Evolutionary conservation across 2,329 filamentous ascomycete genomes (phyloP).

Genomic region (Alternaria tenuissima): DNA sequence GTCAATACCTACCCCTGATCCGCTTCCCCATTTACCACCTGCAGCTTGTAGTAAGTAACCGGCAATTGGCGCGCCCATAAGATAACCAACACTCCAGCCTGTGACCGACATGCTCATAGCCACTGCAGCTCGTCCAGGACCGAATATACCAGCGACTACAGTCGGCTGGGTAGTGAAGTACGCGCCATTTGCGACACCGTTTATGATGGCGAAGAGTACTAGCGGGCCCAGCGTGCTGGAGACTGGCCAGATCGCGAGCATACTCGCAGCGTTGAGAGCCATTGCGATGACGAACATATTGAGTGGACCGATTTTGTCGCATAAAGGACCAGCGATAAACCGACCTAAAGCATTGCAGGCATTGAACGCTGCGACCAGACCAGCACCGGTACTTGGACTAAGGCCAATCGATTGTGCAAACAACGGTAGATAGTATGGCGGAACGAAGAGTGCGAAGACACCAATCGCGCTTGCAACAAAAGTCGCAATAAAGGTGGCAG

Average conservation of each 20-base stretch:
- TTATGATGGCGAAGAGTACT: slow-evolving; percentile 38
- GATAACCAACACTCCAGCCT: slow-evolving; percentile 38
- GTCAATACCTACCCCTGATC: slow-evolving; percentile 22
- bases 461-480: slow-evolving; percentile 37
- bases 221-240: slow-evolving; percentile 36
- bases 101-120: slow-evolving; percentile 41
- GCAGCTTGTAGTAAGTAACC: slow-evolving; percentile 37
- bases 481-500: slow-evolving; percentile 30
- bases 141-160: slow-evolving; percentile 39
- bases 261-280: slow-evolving; percentile 35
- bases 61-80: slow-evolving; percentile 41
- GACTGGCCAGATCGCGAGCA: slow-evolving; percentile 45
- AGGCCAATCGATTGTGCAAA: slow-evolving; percentile 40
- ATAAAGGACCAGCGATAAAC: slow-evolving; percentile 36
- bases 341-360: slow-evolving; percentile 41
- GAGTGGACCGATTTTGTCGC: slow-evolving; percentile 43
- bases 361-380: slow-evolving; percentile 39
- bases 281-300: slow-evolving; percentile 43
- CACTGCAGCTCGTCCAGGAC: slow-evolving; percentile 36
- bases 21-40: slow-evolving; percentile 26
- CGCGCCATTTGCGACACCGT: slow-evolving; percentile 41
- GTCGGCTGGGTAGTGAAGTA: slow-evolving; percentile 43
- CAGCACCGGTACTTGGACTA: slow-evolving; percentile 37
- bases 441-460: slow-evolving; percentile 42
- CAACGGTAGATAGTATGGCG: slow-evolving; percentile 40